A percentile compares a stretch with the other conserved stretches of the same genome.
These are phyloP conservation scores for Xylariaceae sp. DNA, from an alignment of 2,329 filamentous ascomycete genomes.

Conservation along the genomic window DNA sequence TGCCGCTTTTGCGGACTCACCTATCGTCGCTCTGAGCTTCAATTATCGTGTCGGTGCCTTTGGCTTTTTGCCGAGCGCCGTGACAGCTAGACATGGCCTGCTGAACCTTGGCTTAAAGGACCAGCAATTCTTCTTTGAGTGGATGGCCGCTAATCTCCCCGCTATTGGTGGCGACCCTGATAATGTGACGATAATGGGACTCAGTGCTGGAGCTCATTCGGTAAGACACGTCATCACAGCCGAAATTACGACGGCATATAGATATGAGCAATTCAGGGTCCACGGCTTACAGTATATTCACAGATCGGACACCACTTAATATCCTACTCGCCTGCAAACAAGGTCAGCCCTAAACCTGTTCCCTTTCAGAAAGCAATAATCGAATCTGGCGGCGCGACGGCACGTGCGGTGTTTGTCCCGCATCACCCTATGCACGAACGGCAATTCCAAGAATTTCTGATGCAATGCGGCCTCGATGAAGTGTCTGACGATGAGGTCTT, in stretches of 20 bases:
- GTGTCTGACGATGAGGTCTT: conserved; percentile 49
- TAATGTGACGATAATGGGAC: conserved; percentile 58
- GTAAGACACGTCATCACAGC: conserved; percentile 34
- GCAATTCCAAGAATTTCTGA: conserved; percentile 54
- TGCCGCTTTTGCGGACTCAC: conserved; percentile 50
- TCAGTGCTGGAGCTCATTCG: conserved; percentile 60
- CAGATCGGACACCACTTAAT: conserved; percentile 60
- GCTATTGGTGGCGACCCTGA: conserved; percentile 56
- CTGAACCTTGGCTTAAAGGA: conserved; percentile 64
- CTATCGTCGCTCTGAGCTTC: conserved; percentile 56
- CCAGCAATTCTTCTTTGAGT: conserved; percentile 54
- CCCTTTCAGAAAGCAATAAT: conserved; percentile 53
- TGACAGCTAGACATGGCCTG: conserved; percentile 50
- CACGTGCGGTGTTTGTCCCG: conserved; percentile 49
- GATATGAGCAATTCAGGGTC: neutral
- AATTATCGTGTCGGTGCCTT: conserved; percentile 63
- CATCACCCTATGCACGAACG: conserved; percentile 53
- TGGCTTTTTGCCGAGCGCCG: conserved; percentile 61
- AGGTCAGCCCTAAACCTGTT: conserved; percentile 32
- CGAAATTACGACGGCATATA: neutral
- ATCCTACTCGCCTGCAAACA: conserved; percentile 39
- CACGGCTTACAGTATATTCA: neutral
- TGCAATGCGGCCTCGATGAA: conserved; percentile 46
- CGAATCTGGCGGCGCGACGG: conserved; percentile 54
- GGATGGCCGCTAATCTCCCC: conserved; percentile 57